Base-by-base conservation (phyloP, 75 land plant species). In the Sequoiadendron giganteum region DNA sequence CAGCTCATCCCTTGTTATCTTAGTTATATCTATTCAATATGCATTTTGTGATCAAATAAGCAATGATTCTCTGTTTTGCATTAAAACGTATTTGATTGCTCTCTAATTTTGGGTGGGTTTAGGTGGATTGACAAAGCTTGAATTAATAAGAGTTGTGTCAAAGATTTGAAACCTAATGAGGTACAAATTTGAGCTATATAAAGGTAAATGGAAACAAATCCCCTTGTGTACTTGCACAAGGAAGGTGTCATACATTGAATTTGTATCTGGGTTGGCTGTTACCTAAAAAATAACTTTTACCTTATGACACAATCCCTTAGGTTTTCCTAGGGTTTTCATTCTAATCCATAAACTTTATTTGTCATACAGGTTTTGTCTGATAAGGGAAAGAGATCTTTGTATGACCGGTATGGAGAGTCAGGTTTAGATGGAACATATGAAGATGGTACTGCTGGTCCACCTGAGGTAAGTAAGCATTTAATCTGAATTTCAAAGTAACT, bases 371-470 rank as follows among this genome's bases (percentile, higher is more conserved):
- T 97, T 14, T 89, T 97, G 81, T 97, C 99, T 89, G 98, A 96
- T 90, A 88, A 92, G 86, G 97, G 95, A 78, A 97, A 97, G 87
- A 93, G 99, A 89, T 93, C 97, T 84, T 85, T 95, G 86, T 97
- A 97, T 91, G 99, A 97, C 87, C 91, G 89, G 76, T 95, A 90
- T 92, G 98, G 99, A 86, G 96, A 97, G 89, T 96, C 91, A 91
- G 98, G 97, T 88, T 89, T 97, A 52, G 92, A 93, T 43, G 98
- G 92, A 86, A 92, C 89, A 79, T 90, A 84, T 88, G 90, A 77
- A 85, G 92, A 81, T 19, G 72, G 88, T 32, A 84, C 86, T 86
- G 34, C 54, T 86, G 86, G 89, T 88, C 55, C 88, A 77, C 87
- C 56, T 40, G 92, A 85, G 93, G 93, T 93, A 90, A 87, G 85